phyloP scores from a whole-genome alignment of 768 basidiomycete species.

The Boletus huronensis region DNA sequence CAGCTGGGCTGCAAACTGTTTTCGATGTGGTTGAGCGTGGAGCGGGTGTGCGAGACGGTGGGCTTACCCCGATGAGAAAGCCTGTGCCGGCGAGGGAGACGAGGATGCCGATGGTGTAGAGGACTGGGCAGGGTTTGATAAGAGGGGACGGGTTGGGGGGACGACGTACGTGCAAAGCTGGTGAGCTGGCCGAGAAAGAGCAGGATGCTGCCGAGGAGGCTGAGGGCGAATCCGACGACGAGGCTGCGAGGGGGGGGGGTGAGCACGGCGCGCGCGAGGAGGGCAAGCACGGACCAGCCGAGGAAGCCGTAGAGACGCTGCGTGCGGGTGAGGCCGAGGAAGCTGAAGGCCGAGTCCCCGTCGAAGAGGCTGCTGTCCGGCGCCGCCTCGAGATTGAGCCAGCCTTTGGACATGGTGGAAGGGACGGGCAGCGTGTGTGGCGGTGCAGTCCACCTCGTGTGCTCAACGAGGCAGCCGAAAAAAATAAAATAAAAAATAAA shows the following conservation, averaged over 20 bases:
- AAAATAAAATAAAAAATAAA: neutral
- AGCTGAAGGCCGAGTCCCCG: constrained; percentile 83
- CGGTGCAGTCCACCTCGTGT: constrained; percentile 24
- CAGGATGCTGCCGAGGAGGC: constrained; percentile 73
- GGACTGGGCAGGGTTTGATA: constrained; percentile 44
- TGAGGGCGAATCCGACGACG: constrained; percentile 71
- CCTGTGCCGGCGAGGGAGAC: constrained; percentile 85
- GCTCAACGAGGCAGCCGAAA: constrained; percentile 22
- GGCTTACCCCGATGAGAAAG: constrained; percentile 82
- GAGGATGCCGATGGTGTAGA: constrained; percentile 80
- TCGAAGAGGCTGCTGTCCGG: constrained; percentile 85
- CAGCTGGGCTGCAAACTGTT: constrained; percentile 72
- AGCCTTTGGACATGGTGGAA: constrained; percentile 54
- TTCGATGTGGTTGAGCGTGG: constrained; percentile 4
- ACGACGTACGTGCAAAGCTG: constrained; percentile 71
- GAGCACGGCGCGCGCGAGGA: neutral
- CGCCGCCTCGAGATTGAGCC: constrained; percentile 81
- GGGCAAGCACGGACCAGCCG: constrained; percentile 58
- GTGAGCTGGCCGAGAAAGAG: constrained; percentile 67
- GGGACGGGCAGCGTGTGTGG: neutral
- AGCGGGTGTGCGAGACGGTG: neutral
- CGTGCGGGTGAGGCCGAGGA: constrained; percentile 71
- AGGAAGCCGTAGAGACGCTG: constrained; percentile 85
- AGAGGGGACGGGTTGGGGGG: neutral
- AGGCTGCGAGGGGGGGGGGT: constrained; percentile 43